Base-by-base conservation (phyloP, 441 rosid species). In the Adansonia madagascariensis region DNA sequence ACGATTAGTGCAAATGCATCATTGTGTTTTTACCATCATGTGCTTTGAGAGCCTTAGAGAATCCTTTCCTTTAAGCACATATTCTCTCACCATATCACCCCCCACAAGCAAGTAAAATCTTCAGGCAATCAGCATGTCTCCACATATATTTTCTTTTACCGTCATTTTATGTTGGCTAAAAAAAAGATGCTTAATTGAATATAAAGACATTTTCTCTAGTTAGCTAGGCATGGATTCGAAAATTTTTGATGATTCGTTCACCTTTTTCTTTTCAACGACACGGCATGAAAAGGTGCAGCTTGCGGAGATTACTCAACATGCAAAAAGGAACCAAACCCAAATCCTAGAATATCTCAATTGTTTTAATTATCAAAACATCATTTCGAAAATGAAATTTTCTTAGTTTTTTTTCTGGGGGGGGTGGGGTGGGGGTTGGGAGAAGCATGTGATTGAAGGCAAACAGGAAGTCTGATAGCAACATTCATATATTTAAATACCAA, bases 1-100 rank as follows among this genome's bases (percentile, higher is more conserved):
- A 71, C 56, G 15, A 11, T 35, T 44, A 61, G 41, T 12, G 68
- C 50, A 74, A 61, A 64, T 68, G 77, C 73, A 63, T 75, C 77
- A 77, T 74, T 68, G 20, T 77, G 74, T 62, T 77, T 50, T 50
- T 70, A 20, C 57, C 78, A 73, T 78, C 79, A 73, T 72, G 81
- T 80, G 84, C 80, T 62, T 49, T 75, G 50, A 75, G 81, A 73
- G 57, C 77, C 59, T 72, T 57, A 3, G 17, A 14, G 18, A 44
- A 1, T 55, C 77, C 49, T 70, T 68, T 8, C 78, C 55, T 70
- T 63, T 8, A 50, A 74, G 74, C 80, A 71, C 81, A 72, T 75
- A 80, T 75, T 81, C 86, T 81, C 83, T 81, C 84, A 75, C 80
- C 68, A 53, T 73, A 78, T 71, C 83, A 53, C 74, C 4, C 27